These are phyloP conservation scores for Trifolium fragiferum DNA, from an alignment of 306 rosid species.

Conservation along the genomic window DNA sequence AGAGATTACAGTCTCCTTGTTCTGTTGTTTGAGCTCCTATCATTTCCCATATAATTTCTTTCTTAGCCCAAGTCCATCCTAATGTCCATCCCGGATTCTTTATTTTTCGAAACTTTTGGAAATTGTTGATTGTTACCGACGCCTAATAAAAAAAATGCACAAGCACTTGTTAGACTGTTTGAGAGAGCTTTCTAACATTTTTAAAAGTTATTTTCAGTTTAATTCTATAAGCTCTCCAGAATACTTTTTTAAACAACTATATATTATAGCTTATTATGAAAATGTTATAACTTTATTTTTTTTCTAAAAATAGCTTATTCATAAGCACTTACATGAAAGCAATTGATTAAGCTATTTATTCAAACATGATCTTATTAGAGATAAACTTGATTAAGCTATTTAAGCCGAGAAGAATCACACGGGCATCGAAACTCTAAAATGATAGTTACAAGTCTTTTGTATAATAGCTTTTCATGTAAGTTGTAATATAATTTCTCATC, in stretches of 20 bases:
- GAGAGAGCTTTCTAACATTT: background rate
- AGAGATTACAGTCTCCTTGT: conserved; percentile 95
- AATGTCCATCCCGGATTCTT: conserved; percentile 91
- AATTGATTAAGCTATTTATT: background rate
- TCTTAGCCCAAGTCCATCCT: conserved; percentile 95
- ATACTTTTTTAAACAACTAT: too few species aligned
- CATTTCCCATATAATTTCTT: conserved; percentile 83
- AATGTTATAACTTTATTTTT: background rate
- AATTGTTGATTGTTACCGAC: conserved; percentile 70
- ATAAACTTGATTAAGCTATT: background rate
- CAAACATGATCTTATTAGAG: background rate
- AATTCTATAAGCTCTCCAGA: too few species aligned
- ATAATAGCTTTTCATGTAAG: background rate
- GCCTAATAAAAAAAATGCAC: conserved; percentile 54
- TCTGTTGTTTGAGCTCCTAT: conserved; percentile 86
- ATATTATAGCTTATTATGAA: too few species aligned
- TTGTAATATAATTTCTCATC: background rate
- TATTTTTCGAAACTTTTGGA: conserved; percentile 88
- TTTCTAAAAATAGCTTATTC: background rate
- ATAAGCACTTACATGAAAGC: background rate
- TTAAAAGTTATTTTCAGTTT: too few species aligned
- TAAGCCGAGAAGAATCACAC: background rate
- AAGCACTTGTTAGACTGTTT: background rate
- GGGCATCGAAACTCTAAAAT: background rate
- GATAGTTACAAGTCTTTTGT: background rate